Conservation (phyloP, 2,329 filamentous ascomycete species). For the Aureobasidium namibiae region DNA sequence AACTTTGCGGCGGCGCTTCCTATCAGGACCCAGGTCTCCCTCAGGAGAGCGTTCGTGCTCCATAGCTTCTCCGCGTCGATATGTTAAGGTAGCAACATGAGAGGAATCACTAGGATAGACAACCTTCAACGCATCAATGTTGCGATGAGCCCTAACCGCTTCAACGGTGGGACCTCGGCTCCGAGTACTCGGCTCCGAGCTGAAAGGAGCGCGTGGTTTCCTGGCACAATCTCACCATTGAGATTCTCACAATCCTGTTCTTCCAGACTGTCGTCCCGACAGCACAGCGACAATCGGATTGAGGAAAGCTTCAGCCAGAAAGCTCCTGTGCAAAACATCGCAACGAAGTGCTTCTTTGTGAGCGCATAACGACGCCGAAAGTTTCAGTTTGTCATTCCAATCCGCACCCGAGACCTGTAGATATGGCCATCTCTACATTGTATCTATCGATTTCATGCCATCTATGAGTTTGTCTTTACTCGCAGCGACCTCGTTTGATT, state of each 20-base stretch:
- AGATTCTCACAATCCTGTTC: background rate
- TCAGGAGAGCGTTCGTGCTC: constrained; percentile 8
- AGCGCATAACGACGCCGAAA: background rate
- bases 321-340: background rate
- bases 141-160: background rate
- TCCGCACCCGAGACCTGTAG: background rate
- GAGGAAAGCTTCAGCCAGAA: background rate
- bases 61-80: background rate
- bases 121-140: background rate
- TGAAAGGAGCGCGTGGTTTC: background rate
- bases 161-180: background rate
- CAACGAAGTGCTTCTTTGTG: background rate
- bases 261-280: background rate
- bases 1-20: constrained; percentile 39
- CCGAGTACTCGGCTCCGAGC: background rate
- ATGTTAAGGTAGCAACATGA: background rate
- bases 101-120: background rate
- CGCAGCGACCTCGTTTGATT: background rate
- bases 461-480: background rate
- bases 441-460: background rate
- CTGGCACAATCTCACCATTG: background rate
- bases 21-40: constrained; percentile 19
- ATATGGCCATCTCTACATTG: background rate
- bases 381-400: background rate
- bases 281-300: background rate